Evolutionary conservation across 2,329 filamentous ascomycete genomes (phyloP).

Genomic region (Alternaria tenuissima): DNA sequence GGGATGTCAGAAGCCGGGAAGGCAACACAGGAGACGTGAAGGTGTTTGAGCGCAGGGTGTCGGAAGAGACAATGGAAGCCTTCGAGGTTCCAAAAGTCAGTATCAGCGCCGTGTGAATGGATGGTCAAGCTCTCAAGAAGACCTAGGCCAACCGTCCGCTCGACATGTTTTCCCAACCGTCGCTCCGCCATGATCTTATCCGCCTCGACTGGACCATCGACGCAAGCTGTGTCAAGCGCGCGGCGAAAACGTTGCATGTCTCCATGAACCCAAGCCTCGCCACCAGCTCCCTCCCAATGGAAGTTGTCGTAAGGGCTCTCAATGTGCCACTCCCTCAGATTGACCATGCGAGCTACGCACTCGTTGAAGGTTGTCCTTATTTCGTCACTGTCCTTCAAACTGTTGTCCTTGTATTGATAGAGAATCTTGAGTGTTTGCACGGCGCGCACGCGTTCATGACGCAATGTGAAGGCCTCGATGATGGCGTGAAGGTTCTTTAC

Average conservation of each 20-base stretch:
- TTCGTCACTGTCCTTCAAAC: slow-evolving; percentile 31
- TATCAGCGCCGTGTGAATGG: slow-evolving; percentile 43
- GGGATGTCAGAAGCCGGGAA: slow-evolving; percentile 29
- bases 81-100: slow-evolving; percentile 45
- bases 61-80: slow-evolving; percentile 46
- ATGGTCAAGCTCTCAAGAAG: slow-evolving; percentile 42
- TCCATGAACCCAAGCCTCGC: slow-evolving; percentile 40
- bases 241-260: slow-evolving; percentile 46
- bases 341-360: slow-evolving; percentile 40
- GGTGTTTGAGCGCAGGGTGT: slow-evolving; percentile 43
- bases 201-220: slow-evolving; percentile 25
- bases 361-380: slow-evolving; percentile 39
- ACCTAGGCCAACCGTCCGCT: slow-evolving; percentile 34
- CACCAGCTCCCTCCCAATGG: slow-evolving; percentile 37
- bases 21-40: slow-evolving; percentile 45
- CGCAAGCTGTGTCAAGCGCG: slow-evolving; percentile 38
- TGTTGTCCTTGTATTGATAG: slow-evolving; percentile 33
- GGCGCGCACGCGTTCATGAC: slow-evolving; percentile 36
- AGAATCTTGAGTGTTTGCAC: slow-evolving; percentile 46
- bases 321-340: slow-evolving; percentile 42
- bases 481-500: slow-evolving; percentile 39
- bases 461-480: slow-evolving; percentile 33
- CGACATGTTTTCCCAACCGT: slow-evolving; percentile 18
- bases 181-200: slow-evolving; percentile 23
- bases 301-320: slow-evolving; percentile 50